These are phyloP conservation scores for Cyberlindnera veronae DNA, from an alignment of 805 yeast genomes.

Conservation along the genomic window DNA sequence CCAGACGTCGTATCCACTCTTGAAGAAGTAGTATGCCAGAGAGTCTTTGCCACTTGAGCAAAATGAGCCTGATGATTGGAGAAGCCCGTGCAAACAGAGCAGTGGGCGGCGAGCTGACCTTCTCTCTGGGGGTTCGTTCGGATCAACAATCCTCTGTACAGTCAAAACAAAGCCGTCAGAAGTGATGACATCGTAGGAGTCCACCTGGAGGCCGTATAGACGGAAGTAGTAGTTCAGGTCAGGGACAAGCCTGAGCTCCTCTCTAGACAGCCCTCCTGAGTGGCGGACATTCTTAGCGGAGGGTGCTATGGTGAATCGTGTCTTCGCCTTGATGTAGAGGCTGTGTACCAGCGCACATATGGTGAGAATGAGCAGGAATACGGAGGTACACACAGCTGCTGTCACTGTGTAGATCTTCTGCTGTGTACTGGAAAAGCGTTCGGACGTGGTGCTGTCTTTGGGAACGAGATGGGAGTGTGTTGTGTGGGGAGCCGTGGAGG, in stretches of 20 bases:
- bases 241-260: constrained; percentile 39
- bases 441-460: background rate
- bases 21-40: constrained; percentile 54
- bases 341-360: constrained; percentile 14
- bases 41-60: constrained; percentile 81
- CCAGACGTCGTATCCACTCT: constrained; percentile 81
- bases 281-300: too few species aligned
- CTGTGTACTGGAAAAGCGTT: background rate
- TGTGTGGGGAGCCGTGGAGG: too few species aligned
- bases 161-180: constrained; percentile 76
- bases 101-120: constrained; percentile 53
- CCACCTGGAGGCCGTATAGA: constrained; percentile 56
- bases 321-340: background rate
- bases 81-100: constrained; percentile 76
- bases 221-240: constrained; percentile 68
- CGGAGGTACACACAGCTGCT: constrained; percentile 13
- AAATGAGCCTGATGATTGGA: constrained; percentile 85
- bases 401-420: constrained; percentile 11
- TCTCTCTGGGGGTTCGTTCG: constrained; percentile 26
- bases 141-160: constrained; percentile 59
- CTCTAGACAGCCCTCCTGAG: constrained; percentile 14
- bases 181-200: constrained; percentile 60
- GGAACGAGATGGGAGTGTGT: constrained; percentile 13
- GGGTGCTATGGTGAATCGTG: background rate
- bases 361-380: constrained; percentile 17